Conservation (phyloP, 208 protist species). For the Angomonas desouzai region DNA sequence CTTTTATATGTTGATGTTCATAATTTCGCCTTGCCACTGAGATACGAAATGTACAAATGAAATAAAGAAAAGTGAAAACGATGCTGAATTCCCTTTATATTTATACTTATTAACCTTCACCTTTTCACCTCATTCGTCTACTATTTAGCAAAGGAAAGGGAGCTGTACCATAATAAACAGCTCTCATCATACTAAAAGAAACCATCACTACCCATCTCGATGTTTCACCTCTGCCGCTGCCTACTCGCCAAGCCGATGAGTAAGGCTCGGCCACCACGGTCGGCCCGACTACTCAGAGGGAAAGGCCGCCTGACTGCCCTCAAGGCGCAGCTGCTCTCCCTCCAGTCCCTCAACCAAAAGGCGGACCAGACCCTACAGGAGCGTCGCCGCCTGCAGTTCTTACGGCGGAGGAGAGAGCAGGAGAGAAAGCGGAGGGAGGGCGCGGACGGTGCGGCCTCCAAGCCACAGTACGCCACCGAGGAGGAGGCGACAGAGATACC, state of each 20-base stretch:
- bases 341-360: slow-evolving; percentile 19
- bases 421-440: slow-evolving; percentile 1
- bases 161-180: too few relatives aligned
- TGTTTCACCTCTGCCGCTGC: too few relatives aligned
- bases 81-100: background rate
- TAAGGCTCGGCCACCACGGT: background rate
- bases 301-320: slow-evolving; percentile 4
- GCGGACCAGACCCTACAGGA: slow-evolving; percentile 24
- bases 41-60: too few relatives aligned
- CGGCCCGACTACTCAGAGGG: background rate
- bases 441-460: slow-evolving; percentile 7
- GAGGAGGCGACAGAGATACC: slow-evolving; percentile 10
- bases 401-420: slow-evolving; percentile 13
- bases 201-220: too few relatives aligned
- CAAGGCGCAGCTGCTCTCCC: slow-evolving; percentile 21
- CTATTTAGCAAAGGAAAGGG: too few relatives aligned
- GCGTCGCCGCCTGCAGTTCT: slow-evolving; percentile 27
- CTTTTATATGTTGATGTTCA: slow-evolving; percentile 4
- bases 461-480: slow-evolving; percentile 1
- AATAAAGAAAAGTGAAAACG: background rate
- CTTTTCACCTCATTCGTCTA: too few relatives aligned
- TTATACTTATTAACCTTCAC: too few relatives aligned
- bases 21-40: background rate
- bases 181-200: too few relatives aligned
- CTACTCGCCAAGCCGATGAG: background rate